Evolutionary conservation across 805 yeast genomes (phyloP).

Genomic region (Wickerhamomyces tratensis): DNA sequence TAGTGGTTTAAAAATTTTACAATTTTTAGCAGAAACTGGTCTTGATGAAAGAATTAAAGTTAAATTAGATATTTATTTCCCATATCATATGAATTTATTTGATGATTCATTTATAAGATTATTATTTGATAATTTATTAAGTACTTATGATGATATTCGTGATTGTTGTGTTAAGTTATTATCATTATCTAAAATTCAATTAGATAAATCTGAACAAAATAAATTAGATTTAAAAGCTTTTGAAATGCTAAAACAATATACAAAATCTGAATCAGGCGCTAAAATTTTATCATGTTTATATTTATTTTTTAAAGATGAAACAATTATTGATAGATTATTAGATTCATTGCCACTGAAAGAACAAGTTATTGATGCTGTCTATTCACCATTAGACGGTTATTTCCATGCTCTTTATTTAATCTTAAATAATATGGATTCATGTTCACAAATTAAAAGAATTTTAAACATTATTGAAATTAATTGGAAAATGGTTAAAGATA

Average conservation of each 20-base stretch:
- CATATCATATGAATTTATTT: conserved; percentile 37
- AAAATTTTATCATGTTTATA: conserved; percentile 43
- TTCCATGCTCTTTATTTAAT: conserved; percentile 48
- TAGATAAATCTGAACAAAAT: conserved; percentile 4
- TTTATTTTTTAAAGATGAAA: conserved; percentile 24
- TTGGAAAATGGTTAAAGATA: conserved; percentile 27
- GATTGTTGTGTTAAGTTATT: conserved; percentile 34
- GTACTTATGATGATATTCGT: conserved; percentile 75
- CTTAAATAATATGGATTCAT: conserved; percentile 19
- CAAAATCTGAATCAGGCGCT: conserved; percentile 77
- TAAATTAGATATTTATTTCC: conserved; percentile 37
- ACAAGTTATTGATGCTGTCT: conserved; percentile 32
- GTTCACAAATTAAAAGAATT: conserved; percentile 2
- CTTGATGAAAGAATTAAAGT: conserved; percentile 36
- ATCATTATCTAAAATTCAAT: conserved; percentile 19
- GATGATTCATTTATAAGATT: conserved; percentile 29
- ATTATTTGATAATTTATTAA: conserved; percentile 52
- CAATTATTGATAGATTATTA: conserved; percentile 24
- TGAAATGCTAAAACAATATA: conserved; percentile 33
- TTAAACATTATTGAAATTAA: conserved; percentile 14
- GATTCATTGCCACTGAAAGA: conserved; percentile 24
- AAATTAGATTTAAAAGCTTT: conserved; percentile 17
- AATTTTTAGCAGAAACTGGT: conserved; percentile 41
- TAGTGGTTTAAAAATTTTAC: conserved; percentile 38
- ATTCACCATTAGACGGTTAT: conserved; percentile 58